Evolutionary conservation across 768 basidiomycete genomes (phyloP).

Genomic region (Naganishia onofrii): DNA sequence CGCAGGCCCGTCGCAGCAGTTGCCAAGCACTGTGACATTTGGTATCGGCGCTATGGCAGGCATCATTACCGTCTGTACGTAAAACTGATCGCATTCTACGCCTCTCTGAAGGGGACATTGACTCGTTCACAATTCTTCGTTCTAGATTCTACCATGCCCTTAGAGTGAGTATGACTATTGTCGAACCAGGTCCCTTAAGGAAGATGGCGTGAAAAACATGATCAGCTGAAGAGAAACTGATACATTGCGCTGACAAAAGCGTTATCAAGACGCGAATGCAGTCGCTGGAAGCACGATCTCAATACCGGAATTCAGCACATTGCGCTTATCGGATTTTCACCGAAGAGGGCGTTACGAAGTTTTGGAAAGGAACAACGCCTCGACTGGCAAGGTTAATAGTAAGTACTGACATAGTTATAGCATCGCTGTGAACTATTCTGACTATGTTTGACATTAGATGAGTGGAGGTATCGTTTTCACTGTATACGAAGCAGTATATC

Average conservation of each 20-base stretch:
- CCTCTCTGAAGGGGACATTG: neutral
- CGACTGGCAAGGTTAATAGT: slow-evolving; percentile 73
- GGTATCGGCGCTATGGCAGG: slow-evolving; percentile 91
- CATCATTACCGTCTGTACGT: slow-evolving; percentile 84
- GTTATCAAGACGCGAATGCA: slow-evolving; percentile 99
- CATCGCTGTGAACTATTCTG: neutral
- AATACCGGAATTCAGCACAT: slow-evolving; percentile 92
- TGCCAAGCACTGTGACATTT: slow-evolving; percentile 87
- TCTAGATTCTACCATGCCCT: slow-evolving; percentile 52
- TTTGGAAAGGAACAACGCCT: slow-evolving; percentile 97
- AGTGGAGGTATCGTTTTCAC: slow-evolving; percentile 92
- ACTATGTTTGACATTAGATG: slow-evolving; percentile 57
- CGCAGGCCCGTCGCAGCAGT: slow-evolving; percentile 72
- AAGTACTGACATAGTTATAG: slow-evolving; percentile 30
- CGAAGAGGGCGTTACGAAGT: slow-evolving; percentile 84
- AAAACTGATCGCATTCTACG: slow-evolving; percentile 39
- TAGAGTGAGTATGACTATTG: slow-evolving; percentile 47
- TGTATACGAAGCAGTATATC: slow-evolving; percentile 65
- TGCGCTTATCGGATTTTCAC: slow-evolving; percentile 91
- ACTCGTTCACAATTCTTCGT: neutral
- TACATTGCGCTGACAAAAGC: slow-evolving; percentile 54
- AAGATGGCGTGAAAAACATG: no score
- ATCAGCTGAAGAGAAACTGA: neutral
- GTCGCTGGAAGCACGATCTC: slow-evolving; percentile 71
- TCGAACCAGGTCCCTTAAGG: neutral